phyloP scores from a whole-genome alignment of 176 grass and related monocot genomes.

The Puccinellia tenuiflora region DNA sequence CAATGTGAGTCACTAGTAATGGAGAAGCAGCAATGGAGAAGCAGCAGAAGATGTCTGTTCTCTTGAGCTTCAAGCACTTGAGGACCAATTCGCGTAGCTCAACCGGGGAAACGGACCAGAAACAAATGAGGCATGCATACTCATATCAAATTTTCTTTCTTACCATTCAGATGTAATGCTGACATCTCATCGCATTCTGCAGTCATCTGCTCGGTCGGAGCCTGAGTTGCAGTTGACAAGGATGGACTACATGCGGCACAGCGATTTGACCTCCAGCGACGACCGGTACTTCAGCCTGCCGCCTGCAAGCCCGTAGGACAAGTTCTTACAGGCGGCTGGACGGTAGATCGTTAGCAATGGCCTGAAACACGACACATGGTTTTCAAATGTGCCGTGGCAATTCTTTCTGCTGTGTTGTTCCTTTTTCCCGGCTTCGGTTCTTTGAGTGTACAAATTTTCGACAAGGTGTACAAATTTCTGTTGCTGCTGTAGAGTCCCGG shows the following conservation, averaged over 20 bases:
- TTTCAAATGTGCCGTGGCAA: neutral
- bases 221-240: conserved; percentile 24
- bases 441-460: conserved; percentile 28
- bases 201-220: conserved; percentile 42
- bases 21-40: too few relatives aligned
- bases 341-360: conserved; percentile 29
- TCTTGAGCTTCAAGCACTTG: conserved; percentile 79
- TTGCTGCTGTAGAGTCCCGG: neutral
- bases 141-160: neutral
- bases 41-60: conserved; percentile 88
- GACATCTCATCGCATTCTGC: conserved; percentile 19
- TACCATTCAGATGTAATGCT: neutral
- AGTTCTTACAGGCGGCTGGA: conserved; percentile 94
- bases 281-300: conserved; percentile 81
- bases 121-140: conserved; percentile 43
- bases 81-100: conserved; percentile 40
- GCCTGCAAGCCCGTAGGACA: conserved; percentile 86
- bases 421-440: neutral
- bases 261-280: conserved; percentile 55
- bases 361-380: neutral
- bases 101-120: conserved; percentile 28
- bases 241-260: conserved; percentile 40
- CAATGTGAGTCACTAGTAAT: conserved; percentile 90
- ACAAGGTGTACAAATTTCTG: conserved; percentile 40
- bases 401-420: neutral